Evolutionary conservation across 371 early-diverging fungal species (phyloP), one percentile per base, ranked within the genome.

Genomic region (Mortierella sp.): DNA sequence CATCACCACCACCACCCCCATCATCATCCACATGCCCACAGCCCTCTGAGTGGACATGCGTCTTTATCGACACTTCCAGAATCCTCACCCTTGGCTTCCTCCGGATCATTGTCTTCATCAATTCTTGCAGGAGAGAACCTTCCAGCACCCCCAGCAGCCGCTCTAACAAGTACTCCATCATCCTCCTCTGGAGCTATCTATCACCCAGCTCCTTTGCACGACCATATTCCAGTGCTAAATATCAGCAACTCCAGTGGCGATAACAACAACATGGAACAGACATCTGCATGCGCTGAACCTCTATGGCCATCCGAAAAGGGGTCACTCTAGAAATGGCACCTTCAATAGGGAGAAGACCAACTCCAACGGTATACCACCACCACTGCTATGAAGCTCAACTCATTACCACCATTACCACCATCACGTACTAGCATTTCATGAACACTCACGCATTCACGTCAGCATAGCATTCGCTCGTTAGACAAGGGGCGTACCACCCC

Each of bases 41-140:
- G 67, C 24, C 54, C 60, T 2, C 57, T 68, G 28, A 61, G 61
- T 27, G 24, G 62, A 1, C 52, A 56, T 19, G 55, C 57, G 4
- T 47, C 68, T 28, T 25, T 39, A 1, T 43, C 68, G 2, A 17
- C 57, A 8, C 28, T 40, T 41, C 37, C 52, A 8, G 47, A 29
- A 9, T 24, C 52, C 7, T 67, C 54, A 0, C 67, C 60, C 3
- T 28, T 60, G 48, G 47, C 50, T 8, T 28, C 44, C 3, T 47
- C 57, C 3, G 52, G 24, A 16, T 31, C 54, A 17, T 21, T 22
- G n/a, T 54, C 43, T 10, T 14, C 40, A 5, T 2, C 44, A 1
- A 12, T 43, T 3, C 2, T 16, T 1, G 51, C 34, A 10, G 29
- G 21, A 27, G 41, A 37, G 2, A 34, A 17, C 5, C n/a, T 2